phyloP scores from a whole-genome alignment of 805 yeast species.

The Candida maltosa region DNA sequence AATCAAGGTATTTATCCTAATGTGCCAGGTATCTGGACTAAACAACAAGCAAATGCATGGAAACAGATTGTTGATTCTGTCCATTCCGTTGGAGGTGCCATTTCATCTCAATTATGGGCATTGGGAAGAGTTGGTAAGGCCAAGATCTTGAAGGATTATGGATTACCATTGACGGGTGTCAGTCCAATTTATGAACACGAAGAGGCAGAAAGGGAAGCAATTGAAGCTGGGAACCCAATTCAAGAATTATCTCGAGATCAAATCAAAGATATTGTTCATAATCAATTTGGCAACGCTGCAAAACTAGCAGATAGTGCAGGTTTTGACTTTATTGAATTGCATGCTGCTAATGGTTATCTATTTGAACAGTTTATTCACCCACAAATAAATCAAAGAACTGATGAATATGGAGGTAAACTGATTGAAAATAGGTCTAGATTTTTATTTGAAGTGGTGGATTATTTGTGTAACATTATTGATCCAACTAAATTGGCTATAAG shows the following conservation, averaged over 20 bases:
- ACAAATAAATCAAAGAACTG: slow-evolving; percentile 29
- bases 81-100: slow-evolving; percentile 41
- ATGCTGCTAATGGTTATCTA: slow-evolving; percentile 40
- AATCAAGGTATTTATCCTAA: slow-evolving; percentile 38
- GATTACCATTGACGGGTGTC: slow-evolving; percentile 16
- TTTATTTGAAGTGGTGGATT: slow-evolving; percentile 30
- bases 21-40: slow-evolving; percentile 51
- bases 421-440: slow-evolving; percentile 39
- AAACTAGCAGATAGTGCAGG: slow-evolving; percentile 28
- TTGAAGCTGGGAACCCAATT: slow-evolving; percentile 16
- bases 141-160: slow-evolving; percentile 18
- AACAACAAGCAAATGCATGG: slow-evolving; percentile 49
- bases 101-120: slow-evolving; percentile 52
- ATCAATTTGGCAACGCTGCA: slow-evolving; percentile 23
- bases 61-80: slow-evolving; percentile 41
- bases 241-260: slow-evolving; percentile 20
- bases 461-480: slow-evolving; percentile 25
- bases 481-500: slow-evolving; percentile 26
- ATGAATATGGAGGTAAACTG: slow-evolving; percentile 28
- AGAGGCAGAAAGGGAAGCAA: slow-evolving; percentile 12
- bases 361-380: slow-evolving; percentile 36
- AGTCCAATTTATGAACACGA: slow-evolving; percentile 15
- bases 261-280: slow-evolving; percentile 16
- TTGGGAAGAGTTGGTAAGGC: slow-evolving; percentile 43
- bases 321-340: slow-evolving; percentile 38